Conservation (phyloP, 345 rosid genomes). For the Citrus maxima region DNA sequence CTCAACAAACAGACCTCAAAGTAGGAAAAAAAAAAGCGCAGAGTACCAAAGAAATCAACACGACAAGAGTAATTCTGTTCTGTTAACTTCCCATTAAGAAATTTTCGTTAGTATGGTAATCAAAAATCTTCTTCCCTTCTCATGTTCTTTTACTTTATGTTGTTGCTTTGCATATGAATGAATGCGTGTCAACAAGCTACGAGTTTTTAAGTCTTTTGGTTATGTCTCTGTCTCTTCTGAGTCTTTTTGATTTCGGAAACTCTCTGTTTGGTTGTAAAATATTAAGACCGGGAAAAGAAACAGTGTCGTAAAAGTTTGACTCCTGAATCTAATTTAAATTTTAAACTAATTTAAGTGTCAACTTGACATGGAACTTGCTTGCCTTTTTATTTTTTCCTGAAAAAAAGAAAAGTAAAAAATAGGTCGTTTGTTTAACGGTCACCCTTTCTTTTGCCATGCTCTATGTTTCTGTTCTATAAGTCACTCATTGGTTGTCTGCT, state of each 20-base stretch:
- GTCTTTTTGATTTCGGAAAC: too few species aligned
- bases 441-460: neutral
- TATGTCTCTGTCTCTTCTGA: too few species aligned
- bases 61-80: neutral
- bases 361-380: too few species aligned
- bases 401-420: neutral
- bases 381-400: too few species aligned
- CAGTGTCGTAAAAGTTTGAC: neutral
- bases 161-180: neutral
- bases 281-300: neutral
- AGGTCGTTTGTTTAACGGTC: neutral
- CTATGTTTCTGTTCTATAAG: neutral
- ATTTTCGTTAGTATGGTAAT: neutral
- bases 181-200: too few species aligned
- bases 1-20: too few species aligned
- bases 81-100: neutral
- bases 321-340: too few species aligned
- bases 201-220: too few species aligned
- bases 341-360: too few species aligned
- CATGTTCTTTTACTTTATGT: neutral
- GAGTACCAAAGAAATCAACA: too few species aligned
- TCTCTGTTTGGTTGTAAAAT: neutral
- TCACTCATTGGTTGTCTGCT: neutral
- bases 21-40: rapidly evolving
- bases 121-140: neutral